phyloP scores from a whole-genome alignment of 306 rosid species.

The Dalbergia cochinchinensis region DNA sequence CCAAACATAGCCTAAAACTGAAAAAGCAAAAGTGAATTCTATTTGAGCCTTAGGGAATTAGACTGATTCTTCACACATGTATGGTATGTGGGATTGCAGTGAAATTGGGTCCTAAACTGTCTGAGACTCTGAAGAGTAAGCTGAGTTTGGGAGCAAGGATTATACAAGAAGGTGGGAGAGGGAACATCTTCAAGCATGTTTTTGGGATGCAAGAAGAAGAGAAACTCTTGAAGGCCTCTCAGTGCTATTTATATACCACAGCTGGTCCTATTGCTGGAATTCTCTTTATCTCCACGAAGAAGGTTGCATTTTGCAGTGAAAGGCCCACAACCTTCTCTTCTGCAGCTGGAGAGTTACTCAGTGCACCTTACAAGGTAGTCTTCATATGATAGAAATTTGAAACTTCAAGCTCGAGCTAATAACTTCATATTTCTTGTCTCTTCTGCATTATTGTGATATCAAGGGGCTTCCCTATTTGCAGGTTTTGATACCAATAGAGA shows the following conservation, averaged over 20 bases:
- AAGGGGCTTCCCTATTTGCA: conserved; percentile 35
- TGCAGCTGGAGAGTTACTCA: conserved; percentile 49
- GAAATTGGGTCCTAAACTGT: conserved; percentile 69
- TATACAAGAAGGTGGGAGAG: conserved; percentile 79
- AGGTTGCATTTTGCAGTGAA: conserved; percentile 83
- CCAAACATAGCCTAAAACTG: background rate
- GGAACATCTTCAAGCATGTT: conserved; percentile 68
- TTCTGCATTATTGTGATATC: background rate
- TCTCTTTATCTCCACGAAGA: conserved; percentile 73
- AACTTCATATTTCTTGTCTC: conserved; percentile 9
- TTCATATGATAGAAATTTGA: background rate
- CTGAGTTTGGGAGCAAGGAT: conserved; percentile 77
- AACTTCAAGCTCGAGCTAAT: conserved; percentile 2
- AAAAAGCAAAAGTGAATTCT: conserved; percentile 3
- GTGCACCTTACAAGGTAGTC: conserved; percentile 71
- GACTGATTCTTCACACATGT: background rate
- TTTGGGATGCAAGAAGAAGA: conserved; percentile 77
- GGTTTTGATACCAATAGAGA: conserved; percentile 76
- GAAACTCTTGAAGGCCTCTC: conserved; percentile 82
- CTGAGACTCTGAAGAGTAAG: conserved; percentile 77
- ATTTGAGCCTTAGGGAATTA: no score
- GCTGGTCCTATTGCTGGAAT: conserved; percentile 89
- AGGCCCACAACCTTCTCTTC: conserved; percentile 62
- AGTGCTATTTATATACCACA: conserved; percentile 79
- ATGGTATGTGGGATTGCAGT: conserved; percentile 54